Evolutionary conservation across 805 yeast species (phyloP), one percentile per base, ranked within the genome.

Genomic region (Brettanomyces bruxellensis): DNA sequence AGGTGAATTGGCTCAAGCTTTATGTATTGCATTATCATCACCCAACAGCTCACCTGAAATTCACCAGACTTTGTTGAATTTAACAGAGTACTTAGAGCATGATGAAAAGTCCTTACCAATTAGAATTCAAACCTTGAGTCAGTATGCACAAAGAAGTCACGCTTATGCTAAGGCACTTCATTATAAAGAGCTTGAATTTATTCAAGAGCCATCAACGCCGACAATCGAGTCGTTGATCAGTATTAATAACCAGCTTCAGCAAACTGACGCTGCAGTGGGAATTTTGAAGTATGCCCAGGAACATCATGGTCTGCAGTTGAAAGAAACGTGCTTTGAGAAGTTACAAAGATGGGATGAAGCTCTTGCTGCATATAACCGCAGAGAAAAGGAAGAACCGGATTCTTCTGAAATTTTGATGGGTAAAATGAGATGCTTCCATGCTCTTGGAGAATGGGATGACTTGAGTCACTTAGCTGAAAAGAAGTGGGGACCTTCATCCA

Each of bases 341-440:
- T 69, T 93, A 39, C 97, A 89, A 59, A 72, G 98, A 51, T 93
- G 99, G 99, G 98, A 91, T 54, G 99, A 93, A 65, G 99, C 99
- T 0, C 69, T 93, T 50, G 76, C 78, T 42, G 96, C 97, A 0
- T 93, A 93, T 61, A 82, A 83, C 53, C 86, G 82, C 55, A 75
- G 97, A 58, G 91, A 81, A 54, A 69, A 68, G 49, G 68, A 62
- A 30, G 81, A 76, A 41, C 81, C 81, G 4, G 83, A 82, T 47
- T 80, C 88, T 28, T 78, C 85, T 69, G 98, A 91, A 52, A 83
- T 89, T 1, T 85, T 91, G 4, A 82, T 91, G 90, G 99, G 99
- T 68, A 90, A 91, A 59, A 88, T 93, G 97, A 77, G 98, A 65
- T 90, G 98, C 65, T 70, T 91, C 51, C 97, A 93, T 67, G 99